These are phyloP conservation scores for Neodidymelliopsis sp. DNA, from an alignment of 2,329 filamentous ascomycete species.

Conservation along the genomic window DNA sequence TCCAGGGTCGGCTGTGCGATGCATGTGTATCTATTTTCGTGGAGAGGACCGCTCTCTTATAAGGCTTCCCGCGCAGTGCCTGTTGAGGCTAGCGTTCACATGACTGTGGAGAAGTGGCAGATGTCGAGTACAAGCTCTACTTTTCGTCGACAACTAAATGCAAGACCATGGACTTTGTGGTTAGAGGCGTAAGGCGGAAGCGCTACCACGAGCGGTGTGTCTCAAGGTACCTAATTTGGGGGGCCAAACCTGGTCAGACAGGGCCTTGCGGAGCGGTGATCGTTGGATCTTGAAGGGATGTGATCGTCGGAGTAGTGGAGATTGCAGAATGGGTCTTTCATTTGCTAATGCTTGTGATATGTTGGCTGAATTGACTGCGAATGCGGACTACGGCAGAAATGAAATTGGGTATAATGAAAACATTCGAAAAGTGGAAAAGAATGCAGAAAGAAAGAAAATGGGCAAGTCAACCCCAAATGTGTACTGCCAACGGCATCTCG, in stretches of 20 bases:
- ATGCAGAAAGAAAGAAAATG: background rate
- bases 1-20: background rate
- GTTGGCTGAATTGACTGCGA: background rate
- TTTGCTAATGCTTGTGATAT: background rate
- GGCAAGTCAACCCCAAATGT: background rate
- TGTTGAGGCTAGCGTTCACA: too few relatives aligned
- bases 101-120: too few relatives aligned
- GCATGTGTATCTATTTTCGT: background rate
- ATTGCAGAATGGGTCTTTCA: background rate
- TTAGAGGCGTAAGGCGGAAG: background rate
- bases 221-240: constrained; percentile 2
- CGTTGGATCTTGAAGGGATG: background rate
- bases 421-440: background rate
- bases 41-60: too few relatives aligned
- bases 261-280: constrained; percentile 7
- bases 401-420: constrained; percentile 16
- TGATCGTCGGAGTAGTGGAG: background rate
- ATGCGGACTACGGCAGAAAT: background rate
- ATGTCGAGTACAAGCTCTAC: too few relatives aligned
- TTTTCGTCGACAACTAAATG: too few relatives aligned
- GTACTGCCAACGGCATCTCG: background rate
- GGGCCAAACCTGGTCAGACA: constrained; percentile 9
- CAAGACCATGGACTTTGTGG: background rate
- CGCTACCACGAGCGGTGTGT: background rate
- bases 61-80: too few relatives aligned